Conservation (phyloP, 768 basidiomycete species). For the Mycena leptocephala region DNA sequence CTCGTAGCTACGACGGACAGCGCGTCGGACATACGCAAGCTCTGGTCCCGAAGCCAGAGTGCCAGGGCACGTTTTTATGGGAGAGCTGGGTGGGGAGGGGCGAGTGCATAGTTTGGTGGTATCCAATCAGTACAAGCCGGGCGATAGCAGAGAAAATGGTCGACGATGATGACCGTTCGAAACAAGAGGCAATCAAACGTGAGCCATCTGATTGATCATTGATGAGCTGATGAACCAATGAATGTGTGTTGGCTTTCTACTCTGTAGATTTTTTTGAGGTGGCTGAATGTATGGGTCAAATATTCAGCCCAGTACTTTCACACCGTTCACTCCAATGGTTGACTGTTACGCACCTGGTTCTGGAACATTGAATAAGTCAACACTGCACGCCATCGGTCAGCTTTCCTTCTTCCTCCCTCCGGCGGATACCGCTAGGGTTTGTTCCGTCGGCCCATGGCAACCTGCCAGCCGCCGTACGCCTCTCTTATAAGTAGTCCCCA, state of each 20-base stretch:
- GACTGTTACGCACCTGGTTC: not conserved
- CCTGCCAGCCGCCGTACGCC: not conserved
- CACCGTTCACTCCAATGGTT: not conserved
- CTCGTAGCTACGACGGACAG: not conserved
- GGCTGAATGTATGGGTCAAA: not conserved
- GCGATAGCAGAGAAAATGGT: not conserved
- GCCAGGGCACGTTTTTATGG: not conserved
- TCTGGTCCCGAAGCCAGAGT: not conserved
- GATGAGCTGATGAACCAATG: not conserved
- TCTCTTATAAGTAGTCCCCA: not conserved
- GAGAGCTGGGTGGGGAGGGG: not conserved
- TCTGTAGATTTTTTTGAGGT: not conserved
- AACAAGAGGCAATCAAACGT: not conserved
- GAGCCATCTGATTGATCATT: not conserved
- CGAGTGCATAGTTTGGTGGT: not conserved
- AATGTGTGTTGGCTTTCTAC: not conserved
- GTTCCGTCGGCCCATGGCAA: not conserved
- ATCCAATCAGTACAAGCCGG: not conserved
- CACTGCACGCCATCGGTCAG: not conserved
- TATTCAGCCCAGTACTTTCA: not conserved
- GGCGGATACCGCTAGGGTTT: not conserved
- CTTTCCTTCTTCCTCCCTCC: not conserved
- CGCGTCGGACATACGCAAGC: not conserved
- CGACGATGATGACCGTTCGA: not conserved
- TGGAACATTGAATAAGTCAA: not conserved